These are phyloP conservation scores for Epichloe scottii DNA, from an alignment of 2,329 filamentous ascomycete species.

Conservation along the genomic window DNA sequence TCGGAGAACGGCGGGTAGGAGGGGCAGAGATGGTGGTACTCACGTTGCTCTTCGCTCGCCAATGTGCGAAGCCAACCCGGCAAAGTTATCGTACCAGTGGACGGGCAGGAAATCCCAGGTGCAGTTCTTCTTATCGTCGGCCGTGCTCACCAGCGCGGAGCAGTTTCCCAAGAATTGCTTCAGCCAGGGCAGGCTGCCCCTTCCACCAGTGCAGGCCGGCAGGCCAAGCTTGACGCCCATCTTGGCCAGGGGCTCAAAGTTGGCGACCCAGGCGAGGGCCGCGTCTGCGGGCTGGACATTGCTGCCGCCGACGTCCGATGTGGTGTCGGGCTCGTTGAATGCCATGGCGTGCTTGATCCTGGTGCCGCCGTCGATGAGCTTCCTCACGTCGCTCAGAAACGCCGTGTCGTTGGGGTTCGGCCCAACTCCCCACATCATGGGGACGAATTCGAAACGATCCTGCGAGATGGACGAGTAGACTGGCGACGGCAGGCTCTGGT, in stretches of 20 bases:
- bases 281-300: constrained; percentile 46
- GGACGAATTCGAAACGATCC: constrained; percentile 57
- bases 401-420: constrained; percentile 35
- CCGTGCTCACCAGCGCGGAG: constrained; percentile 40
- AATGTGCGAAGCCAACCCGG: constrained; percentile 53
- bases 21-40: constrained; percentile 10
- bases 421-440: constrained; percentile 63
- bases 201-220: constrained; percentile 54
- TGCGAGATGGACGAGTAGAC: constrained; percentile 36
- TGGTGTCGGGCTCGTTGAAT: constrained; percentile 70
- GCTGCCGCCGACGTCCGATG: constrained; percentile 44
- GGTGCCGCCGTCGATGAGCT: constrained; percentile 34
- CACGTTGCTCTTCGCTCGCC: constrained; percentile 33
- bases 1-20: background rate
- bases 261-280: constrained; percentile 55
- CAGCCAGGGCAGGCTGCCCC: constrained; percentile 53
- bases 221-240: constrained; percentile 56
- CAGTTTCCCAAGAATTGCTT: constrained; percentile 52
- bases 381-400: constrained; percentile 48
- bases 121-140: constrained; percentile 33
- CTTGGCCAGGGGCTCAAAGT: constrained; percentile 56
- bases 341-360: constrained; percentile 57
- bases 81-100: constrained; percentile 60
- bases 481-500: constrained; percentile 42
- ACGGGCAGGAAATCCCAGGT: constrained; percentile 51